phyloP scores from a whole-genome alignment of 139 green algal species.

The Chlamydomonas sp. region DNA sequence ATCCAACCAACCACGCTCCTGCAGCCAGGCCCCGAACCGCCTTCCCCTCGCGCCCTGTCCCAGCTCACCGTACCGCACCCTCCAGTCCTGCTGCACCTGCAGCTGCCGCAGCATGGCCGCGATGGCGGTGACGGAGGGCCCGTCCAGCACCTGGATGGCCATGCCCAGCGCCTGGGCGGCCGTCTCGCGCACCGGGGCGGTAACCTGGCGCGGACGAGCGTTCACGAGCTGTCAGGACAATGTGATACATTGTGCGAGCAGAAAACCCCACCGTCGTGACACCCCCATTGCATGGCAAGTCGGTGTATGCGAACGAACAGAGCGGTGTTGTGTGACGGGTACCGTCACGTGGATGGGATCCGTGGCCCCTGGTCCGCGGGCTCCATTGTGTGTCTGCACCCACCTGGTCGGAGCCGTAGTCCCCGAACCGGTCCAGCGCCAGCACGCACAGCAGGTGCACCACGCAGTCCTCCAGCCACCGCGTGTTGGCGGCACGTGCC shows the following conservation, averaged over 20 bases:
- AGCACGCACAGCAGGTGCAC: constrained; percentile 91
- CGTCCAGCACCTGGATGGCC: constrained; percentile 54
- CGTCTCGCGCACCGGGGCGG: constrained; percentile 94
- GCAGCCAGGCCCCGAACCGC: background rate
- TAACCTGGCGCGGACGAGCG: constrained; percentile 61
- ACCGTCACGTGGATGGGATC: too few relatives aligned
- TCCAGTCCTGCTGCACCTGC: constrained; percentile 34
- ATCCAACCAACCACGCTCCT: background rate
- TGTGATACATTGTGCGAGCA: background rate
- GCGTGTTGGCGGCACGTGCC: constrained; percentile 64
- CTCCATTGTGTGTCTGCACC: background rate
- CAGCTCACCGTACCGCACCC: constrained; percentile 32
- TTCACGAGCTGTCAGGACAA: background rate
- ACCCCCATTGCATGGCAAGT: background rate
- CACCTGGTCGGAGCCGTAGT: constrained; percentile 94
- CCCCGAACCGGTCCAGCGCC: constrained; percentile 93
- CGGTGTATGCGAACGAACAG: background rate
- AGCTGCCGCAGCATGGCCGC: constrained; percentile 73
- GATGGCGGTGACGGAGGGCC: constrained; percentile 50
- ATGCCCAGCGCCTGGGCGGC: constrained; percentile 92
- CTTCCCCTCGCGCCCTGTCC: background rate
- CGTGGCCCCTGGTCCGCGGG: too few relatives aligned
- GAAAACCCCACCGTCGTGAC: background rate
- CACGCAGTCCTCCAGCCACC: constrained; percentile 87
- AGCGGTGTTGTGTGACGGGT: too few relatives aligned